Evolutionary conservation across 2,329 filamentous ascomycete species (phyloP).

Genomic region (Aspergillus candidus): DNA sequence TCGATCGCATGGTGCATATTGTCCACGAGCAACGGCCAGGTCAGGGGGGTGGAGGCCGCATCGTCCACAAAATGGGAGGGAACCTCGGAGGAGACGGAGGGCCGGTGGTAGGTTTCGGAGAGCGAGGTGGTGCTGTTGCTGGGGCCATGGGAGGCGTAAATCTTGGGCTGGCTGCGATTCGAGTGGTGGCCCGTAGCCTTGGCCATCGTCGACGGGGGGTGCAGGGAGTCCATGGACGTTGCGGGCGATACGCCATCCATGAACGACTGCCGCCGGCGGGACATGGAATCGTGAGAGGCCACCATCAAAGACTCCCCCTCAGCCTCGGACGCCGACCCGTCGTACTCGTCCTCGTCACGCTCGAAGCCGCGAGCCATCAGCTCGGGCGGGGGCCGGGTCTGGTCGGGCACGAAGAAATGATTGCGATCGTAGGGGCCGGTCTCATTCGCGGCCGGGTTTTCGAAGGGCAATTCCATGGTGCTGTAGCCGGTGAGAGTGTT

Average conservation of each 20-base stretch:
- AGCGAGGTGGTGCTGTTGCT: conserved; percentile 52
- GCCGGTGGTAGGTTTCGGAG: conserved; percentile 44
- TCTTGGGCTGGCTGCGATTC: conserved; percentile 17
- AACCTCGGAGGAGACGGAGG: conserved; percentile 47
- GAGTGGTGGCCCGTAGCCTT: conserved; percentile 45
- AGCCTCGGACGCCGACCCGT: conserved; percentile 80
- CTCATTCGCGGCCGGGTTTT: conserved; percentile 78
- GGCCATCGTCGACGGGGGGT: conserved; percentile 54
- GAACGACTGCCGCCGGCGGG: conserved; percentile 60
- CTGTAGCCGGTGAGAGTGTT: conserved; percentile 95
- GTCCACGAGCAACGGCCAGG: conserved; percentile 82
- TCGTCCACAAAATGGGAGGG: conserved; percentile 89
- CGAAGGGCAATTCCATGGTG: conserved; percentile 88
- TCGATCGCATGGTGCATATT: conserved; percentile 92
- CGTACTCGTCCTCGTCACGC: conserved; percentile 85
- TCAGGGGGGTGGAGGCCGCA: conserved; percentile 68
- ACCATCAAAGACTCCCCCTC: conserved; percentile 71
- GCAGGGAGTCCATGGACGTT: conserved; percentile 86
- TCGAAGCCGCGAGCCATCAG: conserved; percentile 78
- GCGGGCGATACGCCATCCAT: conserved; percentile 73
- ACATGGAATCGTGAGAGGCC: conserved; percentile 61
- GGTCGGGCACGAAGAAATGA: conserved; percentile 82
- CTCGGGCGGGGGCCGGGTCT: conserved; percentile 82
- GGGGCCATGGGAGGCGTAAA: conserved; percentile 38
- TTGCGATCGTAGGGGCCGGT: conserved; percentile 81